A percentile compares a stretch with the other conserved stretches of the same genome.
phyloP scores from a whole-genome alignment of 2,329 filamentous ascomycete species.

The Sarocladiaceae sp. region DNA sequence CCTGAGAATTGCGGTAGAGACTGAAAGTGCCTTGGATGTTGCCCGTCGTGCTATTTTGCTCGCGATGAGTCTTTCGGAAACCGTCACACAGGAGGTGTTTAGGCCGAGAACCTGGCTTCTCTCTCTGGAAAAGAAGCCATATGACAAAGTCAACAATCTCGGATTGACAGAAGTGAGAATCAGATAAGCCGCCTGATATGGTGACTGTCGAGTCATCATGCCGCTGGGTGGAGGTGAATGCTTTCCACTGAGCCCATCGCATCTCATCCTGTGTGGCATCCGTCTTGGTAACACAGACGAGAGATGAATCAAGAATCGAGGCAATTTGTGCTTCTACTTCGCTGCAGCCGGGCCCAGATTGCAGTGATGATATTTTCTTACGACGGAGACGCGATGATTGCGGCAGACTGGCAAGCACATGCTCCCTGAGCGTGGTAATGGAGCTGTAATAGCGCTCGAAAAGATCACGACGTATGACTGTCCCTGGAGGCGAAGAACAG shows the following conservation, averaged over 20 bases:
- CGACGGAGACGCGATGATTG: constrained; percentile 56
- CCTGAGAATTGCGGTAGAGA: constrained; percentile 62
- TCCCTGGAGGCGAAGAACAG: constrained; percentile 9
- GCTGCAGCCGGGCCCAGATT: constrained; percentile 1
- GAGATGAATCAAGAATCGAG: constrained; percentile 59
- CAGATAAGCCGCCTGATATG: constrained; percentile 38
- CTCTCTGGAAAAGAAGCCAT: constrained; percentile 66
- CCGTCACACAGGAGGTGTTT: constrained; percentile 80
- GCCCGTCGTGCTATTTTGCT: constrained; percentile 18
- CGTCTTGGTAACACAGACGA: constrained; percentile 51
- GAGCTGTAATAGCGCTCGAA: constrained; percentile 62
- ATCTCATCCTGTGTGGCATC: constrained; percentile 11
- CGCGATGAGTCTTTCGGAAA: constrained; percentile 49
- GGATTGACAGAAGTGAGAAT: constrained; percentile 48
- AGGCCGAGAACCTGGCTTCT: constrained; percentile 42
- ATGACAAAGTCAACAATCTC: constrained; percentile 76
- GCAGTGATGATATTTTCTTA: constrained; percentile 42
- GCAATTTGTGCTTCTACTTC: constrained; percentile 39
- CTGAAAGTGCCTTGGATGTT: constrained; percentile 60
- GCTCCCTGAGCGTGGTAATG: constrained; percentile 62
- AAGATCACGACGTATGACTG: constrained; percentile 49
- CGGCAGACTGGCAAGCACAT: constrained; percentile 61
- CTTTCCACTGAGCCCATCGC: constrained; percentile 49
- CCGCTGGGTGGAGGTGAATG: constrained; percentile 50
- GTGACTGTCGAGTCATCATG: constrained; percentile 53